Evolutionary conservation across 371 early-diverging fungal species (phyloP).

Genomic region (Rhizomucor miehei): DNA sequence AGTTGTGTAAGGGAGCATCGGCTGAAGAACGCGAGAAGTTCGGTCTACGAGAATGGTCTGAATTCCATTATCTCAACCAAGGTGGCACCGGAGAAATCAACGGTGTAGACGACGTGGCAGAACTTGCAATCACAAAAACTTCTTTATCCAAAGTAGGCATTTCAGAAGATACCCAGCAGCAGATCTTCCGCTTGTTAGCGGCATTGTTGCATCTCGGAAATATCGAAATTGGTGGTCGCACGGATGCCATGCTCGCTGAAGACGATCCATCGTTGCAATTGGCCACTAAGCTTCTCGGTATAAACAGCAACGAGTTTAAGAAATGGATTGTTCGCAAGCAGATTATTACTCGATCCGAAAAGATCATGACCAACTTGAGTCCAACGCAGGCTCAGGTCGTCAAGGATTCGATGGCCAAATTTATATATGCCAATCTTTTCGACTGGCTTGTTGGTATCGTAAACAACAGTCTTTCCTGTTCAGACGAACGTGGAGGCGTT

Average conservation of each 20-base stretch:
- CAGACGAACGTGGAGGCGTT: conserved; percentile 35
- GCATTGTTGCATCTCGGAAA: conserved; percentile 93
- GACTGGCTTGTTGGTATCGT: conserved; percentile 89
- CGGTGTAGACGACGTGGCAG: conserved; percentile 87
- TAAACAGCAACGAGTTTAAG: conserved; percentile 71
- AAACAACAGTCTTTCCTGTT: conserved; percentile 72
- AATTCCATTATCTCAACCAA: conserved; percentile 85
- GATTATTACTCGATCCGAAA: conserved; percentile 85
- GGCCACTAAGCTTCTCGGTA: conserved; percentile 71
- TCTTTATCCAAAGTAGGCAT: conserved; percentile 87
- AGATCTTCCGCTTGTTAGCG: conserved; percentile 86
- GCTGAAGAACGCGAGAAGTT: conserved; percentile 74
- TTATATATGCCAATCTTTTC: conserved; percentile 88
- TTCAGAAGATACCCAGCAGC: conserved; percentile 71
- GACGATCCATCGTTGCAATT: conserved; percentile 65
- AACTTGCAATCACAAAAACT: conserved; percentile 82
- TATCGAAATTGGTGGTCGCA: conserved; percentile 74
- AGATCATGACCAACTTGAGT: conserved; percentile 76
- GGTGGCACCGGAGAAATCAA: conserved; percentile 77
- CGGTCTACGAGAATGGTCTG: conserved; percentile 66
- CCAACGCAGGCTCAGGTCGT: conserved; percentile 77
- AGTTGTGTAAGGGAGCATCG: conserved; percentile 87
- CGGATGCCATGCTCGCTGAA: conserved; percentile 72
- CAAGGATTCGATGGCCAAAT: conserved; percentile 93
- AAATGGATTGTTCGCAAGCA: conserved; percentile 92